These are phyloP conservation scores for Mallotus repandus DNA, from an alignment of 441 rosid genomes.

Conservation along the genomic window DNA sequence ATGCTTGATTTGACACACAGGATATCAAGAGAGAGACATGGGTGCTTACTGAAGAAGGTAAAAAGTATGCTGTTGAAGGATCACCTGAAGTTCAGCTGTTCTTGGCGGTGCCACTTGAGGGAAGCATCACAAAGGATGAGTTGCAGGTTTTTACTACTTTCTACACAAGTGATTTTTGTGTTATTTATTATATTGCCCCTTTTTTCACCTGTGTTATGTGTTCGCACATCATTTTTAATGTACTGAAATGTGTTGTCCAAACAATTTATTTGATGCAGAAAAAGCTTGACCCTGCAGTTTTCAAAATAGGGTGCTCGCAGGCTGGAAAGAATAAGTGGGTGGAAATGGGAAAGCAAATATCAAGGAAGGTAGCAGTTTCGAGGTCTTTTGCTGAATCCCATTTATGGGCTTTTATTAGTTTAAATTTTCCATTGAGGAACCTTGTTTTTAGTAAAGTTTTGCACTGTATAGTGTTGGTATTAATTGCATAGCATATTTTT, in stretches of 20 bases:
- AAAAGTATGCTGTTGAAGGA: conserved; percentile 64
- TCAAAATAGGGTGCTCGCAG: conserved; percentile 72
- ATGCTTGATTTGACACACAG: conserved; percentile 27
- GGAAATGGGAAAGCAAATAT: conserved; percentile 77
- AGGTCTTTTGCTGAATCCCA: not conserved
- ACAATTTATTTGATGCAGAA: conserved; percentile 47
- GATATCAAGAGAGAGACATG: conserved; percentile 67
- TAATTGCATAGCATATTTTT: not conserved
- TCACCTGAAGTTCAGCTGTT: conserved; percentile 82
- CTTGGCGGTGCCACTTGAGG: conserved; percentile 68
- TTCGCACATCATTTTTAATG: not conserved
- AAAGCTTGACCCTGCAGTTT: conserved; percentile 59
- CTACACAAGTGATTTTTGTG: no score
- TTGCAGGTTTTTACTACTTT: conserved; percentile 47
- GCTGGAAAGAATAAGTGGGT: conserved; percentile 91
- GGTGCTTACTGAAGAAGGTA: conserved; percentile 86
- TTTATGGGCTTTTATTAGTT: not conserved
- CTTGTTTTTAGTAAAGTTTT: not conserved
- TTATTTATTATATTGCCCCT: not conserved
- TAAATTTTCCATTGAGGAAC: not conserved
- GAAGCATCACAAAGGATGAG: conserved; percentile 71
- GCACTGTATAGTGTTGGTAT: not conserved
- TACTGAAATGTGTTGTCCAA: conserved; percentile 15
- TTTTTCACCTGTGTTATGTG: not conserved
- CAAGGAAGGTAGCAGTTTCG: conserved; percentile 59